A percentile compares a stretch with the other conserved stretches of the same genome.
Conservation (phyloP, 176 grass and related monocot species). For the Metroxylon sagu region DNA sequence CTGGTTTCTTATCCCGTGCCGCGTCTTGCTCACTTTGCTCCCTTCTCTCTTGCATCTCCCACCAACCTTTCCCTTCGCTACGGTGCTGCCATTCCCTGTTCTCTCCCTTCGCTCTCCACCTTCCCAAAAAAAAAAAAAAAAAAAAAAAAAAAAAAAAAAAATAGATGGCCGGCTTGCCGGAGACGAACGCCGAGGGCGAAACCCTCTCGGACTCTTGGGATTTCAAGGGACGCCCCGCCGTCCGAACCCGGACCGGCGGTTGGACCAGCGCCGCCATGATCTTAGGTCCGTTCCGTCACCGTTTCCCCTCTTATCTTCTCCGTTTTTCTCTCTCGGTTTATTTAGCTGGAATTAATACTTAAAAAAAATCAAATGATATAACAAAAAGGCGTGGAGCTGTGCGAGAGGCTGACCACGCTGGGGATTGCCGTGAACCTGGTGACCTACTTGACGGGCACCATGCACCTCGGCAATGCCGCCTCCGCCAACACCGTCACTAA, state of each 20-base stretch:
- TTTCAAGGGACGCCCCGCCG: conserved; percentile 31
- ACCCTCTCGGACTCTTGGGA: conserved; percentile 28
- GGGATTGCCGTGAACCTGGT: conserved; percentile 20
- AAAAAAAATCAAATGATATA: too few species aligned
- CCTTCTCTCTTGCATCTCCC: too few species aligned
- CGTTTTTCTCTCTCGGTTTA: neutral
- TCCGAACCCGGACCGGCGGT: conserved; percentile 18
- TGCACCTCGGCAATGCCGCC: conserved; percentile 18
- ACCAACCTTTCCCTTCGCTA: too few species aligned
- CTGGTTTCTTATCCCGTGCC: too few species aligned
- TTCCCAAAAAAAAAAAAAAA: too few species aligned
- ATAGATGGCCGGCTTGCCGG: conserved; percentile 13
- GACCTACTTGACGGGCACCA: conserved; percentile 17
- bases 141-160: too few species aligned
- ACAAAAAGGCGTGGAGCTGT: conserved; percentile 9
- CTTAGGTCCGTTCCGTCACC: conserved; percentile 1
- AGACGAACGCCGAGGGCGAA: neutral
- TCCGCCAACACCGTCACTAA: conserved; percentile 19
- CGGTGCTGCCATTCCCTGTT: too few species aligned
- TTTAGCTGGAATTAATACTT: neutral
- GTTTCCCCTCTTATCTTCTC: neutral
- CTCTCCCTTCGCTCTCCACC: too few species aligned
- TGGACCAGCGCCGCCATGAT: conserved; percentile 43
- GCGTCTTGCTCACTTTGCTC: too few species aligned
- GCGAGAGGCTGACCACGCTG: conserved; percentile 15